phyloP scores from a whole-genome alignment of 2,329 filamentous ascomycete genomes.

The Pseudogymnoascus sp. region DNA sequence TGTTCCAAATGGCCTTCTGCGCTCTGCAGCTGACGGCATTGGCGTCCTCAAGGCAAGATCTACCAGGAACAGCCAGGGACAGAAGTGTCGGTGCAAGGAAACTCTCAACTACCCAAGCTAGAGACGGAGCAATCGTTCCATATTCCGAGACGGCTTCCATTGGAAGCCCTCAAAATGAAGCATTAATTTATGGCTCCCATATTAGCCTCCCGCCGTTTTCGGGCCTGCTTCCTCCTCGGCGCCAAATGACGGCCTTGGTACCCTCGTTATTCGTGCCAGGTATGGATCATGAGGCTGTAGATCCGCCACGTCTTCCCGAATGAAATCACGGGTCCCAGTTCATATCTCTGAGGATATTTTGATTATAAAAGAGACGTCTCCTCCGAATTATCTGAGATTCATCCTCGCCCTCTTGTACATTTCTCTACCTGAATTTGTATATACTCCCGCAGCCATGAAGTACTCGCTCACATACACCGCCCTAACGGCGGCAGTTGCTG shows the following conservation, averaged over 20 bases:
- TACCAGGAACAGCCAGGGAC: neutral
- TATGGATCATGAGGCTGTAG: conserved; percentile 1
- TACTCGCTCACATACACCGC: neutral
- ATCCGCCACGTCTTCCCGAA: conserved; percentile 3
- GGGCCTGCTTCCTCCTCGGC: neutral
- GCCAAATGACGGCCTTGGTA: neutral
- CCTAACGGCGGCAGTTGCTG: conserved; percentile 1
- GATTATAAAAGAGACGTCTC: neutral
- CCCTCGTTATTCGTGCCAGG: neutral
- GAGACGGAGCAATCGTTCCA: conserved; percentile 2
- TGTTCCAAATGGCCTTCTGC: neutral
- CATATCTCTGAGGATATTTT: neutral
- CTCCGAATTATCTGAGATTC: neutral
- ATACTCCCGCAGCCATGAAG: neutral
- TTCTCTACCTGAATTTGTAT: neutral
- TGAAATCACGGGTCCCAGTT: neutral
- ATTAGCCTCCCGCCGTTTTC: conserved; percentile 5
- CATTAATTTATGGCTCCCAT: neutral
- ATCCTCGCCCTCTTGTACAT: neutral
- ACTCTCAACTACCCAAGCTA: neutral
- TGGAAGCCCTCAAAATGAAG: neutral
- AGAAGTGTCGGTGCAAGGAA: neutral
- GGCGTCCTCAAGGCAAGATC: neutral
- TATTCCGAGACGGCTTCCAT: neutral
- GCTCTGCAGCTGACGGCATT: conserved; percentile 1